Percentiles rank a stretch among this genome's conserved stretches.
Evolutionary conservation across 305 asterid species (phyloP).

Genomic region (Fraxinus velutina): DNA sequence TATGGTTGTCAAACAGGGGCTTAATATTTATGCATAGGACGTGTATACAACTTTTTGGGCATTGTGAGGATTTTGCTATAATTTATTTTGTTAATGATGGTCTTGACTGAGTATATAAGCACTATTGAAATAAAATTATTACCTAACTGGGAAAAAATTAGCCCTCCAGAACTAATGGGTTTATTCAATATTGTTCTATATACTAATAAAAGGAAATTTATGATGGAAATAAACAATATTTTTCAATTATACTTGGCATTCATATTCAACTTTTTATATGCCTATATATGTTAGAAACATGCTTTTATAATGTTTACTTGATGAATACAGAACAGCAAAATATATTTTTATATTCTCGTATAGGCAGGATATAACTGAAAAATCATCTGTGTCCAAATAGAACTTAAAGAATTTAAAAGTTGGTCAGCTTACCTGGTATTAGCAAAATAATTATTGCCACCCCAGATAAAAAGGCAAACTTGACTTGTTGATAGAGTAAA

Average conservation of each 20-base stretch:
- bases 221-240: background rate
- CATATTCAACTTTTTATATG: background rate
- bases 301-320: background rate
- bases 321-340: background rate
- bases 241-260: background rate
- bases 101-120: background rate
- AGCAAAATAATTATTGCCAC: constrained; percentile 76
- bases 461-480: constrained; percentile 89
- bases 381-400: background rate
- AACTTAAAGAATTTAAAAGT: constrained; percentile 8
- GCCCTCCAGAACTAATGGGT: background rate
- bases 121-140: background rate
- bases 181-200: background rate
- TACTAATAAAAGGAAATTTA: background rate
- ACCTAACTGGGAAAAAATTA: background rate
- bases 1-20: background rate
- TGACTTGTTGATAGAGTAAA: constrained; percentile 84
- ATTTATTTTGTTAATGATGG: background rate
- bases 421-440: constrained; percentile 65
- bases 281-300: background rate
- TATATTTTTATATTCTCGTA: background rate
- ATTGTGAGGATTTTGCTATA: background rate
- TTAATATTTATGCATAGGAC: background rate
- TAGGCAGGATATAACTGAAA: background rate
- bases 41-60: background rate